Base-by-base conservation (phyloP, 495 filamentous ascomycete species). In the Lasiosphaeriaceae sp. region DNA sequence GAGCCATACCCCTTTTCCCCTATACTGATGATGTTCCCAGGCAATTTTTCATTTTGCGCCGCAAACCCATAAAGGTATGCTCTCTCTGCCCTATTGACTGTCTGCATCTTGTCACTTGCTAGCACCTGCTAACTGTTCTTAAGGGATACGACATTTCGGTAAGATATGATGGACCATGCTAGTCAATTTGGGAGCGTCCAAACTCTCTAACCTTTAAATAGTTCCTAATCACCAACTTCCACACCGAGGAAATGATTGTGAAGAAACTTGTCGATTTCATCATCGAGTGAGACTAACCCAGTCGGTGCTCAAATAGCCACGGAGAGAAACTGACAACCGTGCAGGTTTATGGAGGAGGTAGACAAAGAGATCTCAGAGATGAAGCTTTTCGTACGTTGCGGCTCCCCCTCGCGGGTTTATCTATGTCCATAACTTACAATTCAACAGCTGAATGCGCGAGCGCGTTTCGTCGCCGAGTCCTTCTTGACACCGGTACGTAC, bases 351-450 rank as follows among this genome's bases (percentile, higher is more conserved):
- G 92, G 93, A 97, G 74, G 95, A 99, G 66, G 94, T 97, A 26
- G 94, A 97, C 67, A 97, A 97, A 78, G 95, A 99, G 73, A 97
- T 97, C 51, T 97, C 93, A 1, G 95, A 97, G 74, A 97, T 97
- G 94, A 99, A 99, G 83, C 84, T 99, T 59, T 99, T 97, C 74
- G 93, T 97, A 84, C 50, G 90, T 80, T 20, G 20, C 47, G 22
- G 60, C 35, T n/a, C 2, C 8, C 22, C 43, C n/a, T 31, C 20
- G n/a, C 2, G 12, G 23, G 51, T 34, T 11, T 31, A 51, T 20
- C 37, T 20, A 11, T 8, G 31, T 41, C 20, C 43, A 12, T 43
- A 43, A 16, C 14, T 17, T 43, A 68, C 70, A 54, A 77, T 46
- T 11, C 16, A 51, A 19, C 63, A 97, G 93, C 78, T 99, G 70